phyloP scores from a whole-genome alignment of 176 grass and related monocot genomes.

The Alopecurus myosuroides region DNA sequence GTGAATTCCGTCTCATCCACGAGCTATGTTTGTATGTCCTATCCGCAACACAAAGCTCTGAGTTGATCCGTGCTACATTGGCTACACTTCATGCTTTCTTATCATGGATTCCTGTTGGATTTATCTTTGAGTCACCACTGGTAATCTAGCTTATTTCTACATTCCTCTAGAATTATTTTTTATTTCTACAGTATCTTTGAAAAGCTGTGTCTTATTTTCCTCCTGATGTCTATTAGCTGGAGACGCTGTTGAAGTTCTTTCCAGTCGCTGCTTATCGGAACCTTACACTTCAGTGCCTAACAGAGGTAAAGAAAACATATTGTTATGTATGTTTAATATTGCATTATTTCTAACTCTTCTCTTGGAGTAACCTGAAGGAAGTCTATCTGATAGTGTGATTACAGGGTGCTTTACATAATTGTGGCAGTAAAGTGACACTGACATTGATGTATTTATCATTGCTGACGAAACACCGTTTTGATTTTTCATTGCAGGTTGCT shows the following conservation, averaged over 20 bases:
- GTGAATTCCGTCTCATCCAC: constrained; percentile 96
- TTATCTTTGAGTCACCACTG: constrained; percentile 96
- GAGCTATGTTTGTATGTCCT: constrained; percentile 98
- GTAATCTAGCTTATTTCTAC: constrained; percentile 35
- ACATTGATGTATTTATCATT: background rate
- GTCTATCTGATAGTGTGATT: background rate
- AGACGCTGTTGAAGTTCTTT: constrained; percentile 94
- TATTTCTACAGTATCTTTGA: background rate
- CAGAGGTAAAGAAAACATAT: constrained; percentile 57
- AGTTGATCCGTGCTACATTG: constrained; percentile 91
- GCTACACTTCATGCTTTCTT: constrained; percentile 98
- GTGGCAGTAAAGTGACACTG: background rate
- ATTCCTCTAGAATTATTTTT: background rate
- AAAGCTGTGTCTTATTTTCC: constrained; percentile 1
- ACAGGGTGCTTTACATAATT: background rate
- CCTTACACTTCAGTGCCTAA: constrained; percentile 96
- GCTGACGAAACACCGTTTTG: background rate
- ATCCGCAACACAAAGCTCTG: constrained; percentile 89
- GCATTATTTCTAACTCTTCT: background rate
- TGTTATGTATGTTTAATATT: background rate
- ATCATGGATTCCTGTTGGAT: constrained; percentile 98
- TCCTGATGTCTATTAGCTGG: constrained; percentile 60
- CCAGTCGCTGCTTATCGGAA: constrained; percentile 84
- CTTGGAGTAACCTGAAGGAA: background rate
- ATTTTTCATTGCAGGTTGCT: constrained; percentile 64